Evolutionary conservation across 257 asterid genomes (phyloP), one percentile per base, ranked within the genome.

Genomic region (Solanum pimpinellifolium): DNA sequence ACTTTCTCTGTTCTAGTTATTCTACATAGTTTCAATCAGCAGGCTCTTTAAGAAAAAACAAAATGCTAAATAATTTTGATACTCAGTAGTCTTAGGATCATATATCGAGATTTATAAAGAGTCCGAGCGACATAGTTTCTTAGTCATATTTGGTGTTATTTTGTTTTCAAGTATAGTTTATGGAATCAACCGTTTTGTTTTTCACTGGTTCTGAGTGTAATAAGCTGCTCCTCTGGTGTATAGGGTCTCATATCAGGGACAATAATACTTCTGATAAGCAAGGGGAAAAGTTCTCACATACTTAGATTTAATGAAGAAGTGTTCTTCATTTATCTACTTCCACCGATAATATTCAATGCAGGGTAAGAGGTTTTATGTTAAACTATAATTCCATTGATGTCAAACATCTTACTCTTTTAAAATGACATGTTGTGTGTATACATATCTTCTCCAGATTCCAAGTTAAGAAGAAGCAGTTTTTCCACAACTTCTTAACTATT

Each of bases 401-500:
- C 25, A 6, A 46, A n/a, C 42, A 47, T 80, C 31, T 33, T 31
- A n/a, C 72, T 5, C 62, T 37, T 81, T 56, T 29, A 16, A 35
- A 18, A 14, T 56, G 82, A 85, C 23, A 85, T 16, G 49, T 46
- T 86, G 11, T 85, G 11, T 85, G n/a, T 27, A 8, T 65, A 27
- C 65, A 10, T 66, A 21, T 68, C 75, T 83, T 86, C 27, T n/a
- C 77, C 93, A 97, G 99, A 74, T 97, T 94, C 88, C 99, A 97
- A 92, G 99, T 95, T 83, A 97, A 97, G 95, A 97, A 97, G 98
- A 95, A 95, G 86, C 96, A 94, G 83, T 97, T 97, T 95, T 97
- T 97, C 92, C 98, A 97, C 68, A 95, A 97, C 91, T 95, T 97
- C 93, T 94, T 97, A 69, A 94, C 98, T 15, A 97, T 97, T 75